These are phyloP conservation scores for Mycena polygramma DNA, from an alignment of 768 basidiomycete genomes.

Conservation along the genomic window DNA sequence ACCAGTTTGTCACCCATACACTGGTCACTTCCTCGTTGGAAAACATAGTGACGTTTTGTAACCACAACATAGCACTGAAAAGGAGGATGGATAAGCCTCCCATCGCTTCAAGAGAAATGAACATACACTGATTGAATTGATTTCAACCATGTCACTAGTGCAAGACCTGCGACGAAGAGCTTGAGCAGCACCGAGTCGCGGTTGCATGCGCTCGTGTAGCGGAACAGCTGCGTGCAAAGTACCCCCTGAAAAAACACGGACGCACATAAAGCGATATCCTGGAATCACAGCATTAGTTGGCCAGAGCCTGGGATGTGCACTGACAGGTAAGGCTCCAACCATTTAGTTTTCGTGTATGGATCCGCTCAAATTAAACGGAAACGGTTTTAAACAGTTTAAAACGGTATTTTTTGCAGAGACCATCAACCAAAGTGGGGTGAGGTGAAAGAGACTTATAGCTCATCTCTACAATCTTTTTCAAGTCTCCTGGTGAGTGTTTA, in stretches of 20 bases:
- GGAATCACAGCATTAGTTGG: background rate
- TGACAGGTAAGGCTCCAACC: too few relatives aligned
- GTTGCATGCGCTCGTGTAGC: background rate
- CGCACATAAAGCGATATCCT: background rate
- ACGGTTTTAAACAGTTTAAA: too few relatives aligned
- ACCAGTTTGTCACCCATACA: background rate
- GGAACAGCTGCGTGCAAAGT: background rate
- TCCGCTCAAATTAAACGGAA: too few relatives aligned
- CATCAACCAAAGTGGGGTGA: too few relatives aligned
- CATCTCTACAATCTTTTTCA: too few relatives aligned
- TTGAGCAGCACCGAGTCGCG: background rate
- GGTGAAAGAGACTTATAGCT: too few relatives aligned
- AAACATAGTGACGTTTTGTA: background rate
- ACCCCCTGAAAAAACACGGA: background rate
- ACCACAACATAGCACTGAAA: background rate
- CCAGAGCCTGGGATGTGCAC: too few relatives aligned
- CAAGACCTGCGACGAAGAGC: background rate
- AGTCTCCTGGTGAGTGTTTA: too few relatives aligned
- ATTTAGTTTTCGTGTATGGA: too few relatives aligned
- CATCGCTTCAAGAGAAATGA: background rate
- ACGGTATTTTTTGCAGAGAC: too few relatives aligned
- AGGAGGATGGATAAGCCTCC: background rate
- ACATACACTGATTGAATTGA: background rate
- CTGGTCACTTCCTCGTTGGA: background rate
- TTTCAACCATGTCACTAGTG: background rate